These are phyloP conservation scores for Euphorbia pulcherrima DNA, from an alignment of 345 rosid species.

Conservation along the genomic window DNA sequence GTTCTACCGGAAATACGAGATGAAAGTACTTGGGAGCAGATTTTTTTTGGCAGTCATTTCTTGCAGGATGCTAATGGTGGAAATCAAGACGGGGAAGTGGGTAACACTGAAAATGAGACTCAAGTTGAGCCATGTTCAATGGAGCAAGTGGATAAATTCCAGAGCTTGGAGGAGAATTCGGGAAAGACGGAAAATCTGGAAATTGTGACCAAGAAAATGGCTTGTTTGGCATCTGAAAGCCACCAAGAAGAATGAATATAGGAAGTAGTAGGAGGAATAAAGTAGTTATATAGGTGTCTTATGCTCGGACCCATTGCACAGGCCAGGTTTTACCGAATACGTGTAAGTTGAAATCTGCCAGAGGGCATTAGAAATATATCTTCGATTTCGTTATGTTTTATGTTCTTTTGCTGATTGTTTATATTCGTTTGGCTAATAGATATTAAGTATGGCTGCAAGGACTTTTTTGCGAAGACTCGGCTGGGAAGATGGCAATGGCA, in stretches of 20 bases:
- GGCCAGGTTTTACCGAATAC: neutral
- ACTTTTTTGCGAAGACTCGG: neutral
- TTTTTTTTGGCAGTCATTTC: conserved; percentile 49
- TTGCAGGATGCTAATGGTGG: conserved; percentile 29
- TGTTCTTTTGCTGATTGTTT: conserved; percentile 2
- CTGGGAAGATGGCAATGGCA: conserved; percentile 5
- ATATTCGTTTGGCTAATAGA: conserved; percentile 1
- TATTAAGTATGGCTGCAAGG: neutral
- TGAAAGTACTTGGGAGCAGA: conserved; percentile 76
- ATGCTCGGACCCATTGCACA: neutral
- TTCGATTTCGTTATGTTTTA: neutral
- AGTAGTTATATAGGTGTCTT: neutral
- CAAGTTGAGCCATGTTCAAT: conserved; percentile 27
- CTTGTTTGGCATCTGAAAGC: conserved; percentile 40
- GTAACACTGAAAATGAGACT: conserved; percentile 21
- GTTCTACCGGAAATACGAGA: conserved; percentile 60
- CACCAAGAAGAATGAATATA: neutral
- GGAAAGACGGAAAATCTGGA: conserved; percentile 45
- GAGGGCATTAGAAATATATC: neutral
- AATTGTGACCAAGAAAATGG: conserved; percentile 53
- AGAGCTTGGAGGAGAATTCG: conserved; percentile 32
- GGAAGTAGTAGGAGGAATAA: neutral
- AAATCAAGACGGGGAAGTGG: conserved; percentile 32
- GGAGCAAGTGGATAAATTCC: conserved; percentile 45
- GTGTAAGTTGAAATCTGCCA: neutral